Conservation (phyloP, 139 green algal genomes). For the Micractinium sp. region DNA sequence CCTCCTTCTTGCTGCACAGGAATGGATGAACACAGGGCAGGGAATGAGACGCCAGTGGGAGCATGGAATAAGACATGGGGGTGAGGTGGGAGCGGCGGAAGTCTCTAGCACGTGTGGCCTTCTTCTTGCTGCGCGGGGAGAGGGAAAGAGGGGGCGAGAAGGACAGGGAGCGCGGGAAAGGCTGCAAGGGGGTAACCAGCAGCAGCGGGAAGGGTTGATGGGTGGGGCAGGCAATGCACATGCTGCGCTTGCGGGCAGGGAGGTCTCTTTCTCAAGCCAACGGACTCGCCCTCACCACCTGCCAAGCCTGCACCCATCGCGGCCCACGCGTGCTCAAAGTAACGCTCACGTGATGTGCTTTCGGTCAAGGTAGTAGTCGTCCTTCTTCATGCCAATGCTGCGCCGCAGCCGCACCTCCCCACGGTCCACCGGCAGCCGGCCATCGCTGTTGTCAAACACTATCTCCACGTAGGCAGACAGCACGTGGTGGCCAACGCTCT, state of each 20-base stretch:
- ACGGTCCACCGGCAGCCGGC: slow-evolving; percentile 84
- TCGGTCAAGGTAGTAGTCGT: slow-evolving; percentile 96
- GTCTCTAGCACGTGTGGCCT: neutral
- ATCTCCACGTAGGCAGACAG: slow-evolving; percentile 95
- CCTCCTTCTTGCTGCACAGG: slow-evolving; percentile 84
- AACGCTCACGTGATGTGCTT: slow-evolving; percentile 86
- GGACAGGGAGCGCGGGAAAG: neutral
- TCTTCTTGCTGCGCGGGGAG: neutral
- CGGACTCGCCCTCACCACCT: neutral
- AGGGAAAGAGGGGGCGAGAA: too few species aligned
- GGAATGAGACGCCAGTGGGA: too few species aligned
- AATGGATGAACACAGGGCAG: neutral
- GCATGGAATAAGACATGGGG: too few species aligned
- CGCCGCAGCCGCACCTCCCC: slow-evolving; percentile 91
- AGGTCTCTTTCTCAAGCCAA: neutral
- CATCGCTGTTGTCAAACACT: slow-evolving; percentile 98
- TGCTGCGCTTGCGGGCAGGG: neutral
- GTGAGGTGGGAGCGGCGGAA: neutral
- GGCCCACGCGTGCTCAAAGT: too few species aligned
- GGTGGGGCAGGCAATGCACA: too few species aligned
- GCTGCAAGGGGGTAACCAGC: too few species aligned
- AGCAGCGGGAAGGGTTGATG: neutral
- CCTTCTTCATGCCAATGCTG: slow-evolving; percentile 93
- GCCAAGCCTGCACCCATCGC: neutral
- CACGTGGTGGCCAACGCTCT: slow-evolving; percentile 91